Evolutionary conservation across 2,329 filamentous ascomycete species (phyloP), one percentile per base, ranked within the genome.

Genomic region (Trichoderma hamatum): DNA sequence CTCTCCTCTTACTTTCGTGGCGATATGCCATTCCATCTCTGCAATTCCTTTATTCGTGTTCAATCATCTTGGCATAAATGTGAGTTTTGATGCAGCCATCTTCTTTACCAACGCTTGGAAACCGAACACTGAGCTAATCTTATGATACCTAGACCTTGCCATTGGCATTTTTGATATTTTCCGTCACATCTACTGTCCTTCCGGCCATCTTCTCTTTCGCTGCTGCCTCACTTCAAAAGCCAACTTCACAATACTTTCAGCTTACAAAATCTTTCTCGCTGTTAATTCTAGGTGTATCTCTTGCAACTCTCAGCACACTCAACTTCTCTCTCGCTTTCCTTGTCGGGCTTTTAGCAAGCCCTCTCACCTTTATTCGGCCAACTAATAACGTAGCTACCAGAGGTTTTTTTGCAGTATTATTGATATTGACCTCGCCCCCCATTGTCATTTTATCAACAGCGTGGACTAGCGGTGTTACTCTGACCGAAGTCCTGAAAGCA

Each of bases 321-420:
- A 99, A 99, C 81, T 99, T 99, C 84, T 94, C 92, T 3, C 89
- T 97, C 16, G 90, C 93, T 59, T 90, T 98, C 77, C 84, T 97
- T 46, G 84, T 97, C 62, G 96, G 96, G 46, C 82, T 98, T 2
- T 82, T 95, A 56, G 89, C 92, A 54, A 83, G 88, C 3, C 95
- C 95, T 0, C 83, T 98, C 16, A 90, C 89, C n/a, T 97, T 97
- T 77, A 83, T 90, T 21, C 84, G 80, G 9, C 84, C 88, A 0
- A 82, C 82, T 65, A 74, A 75, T 14, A 80, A 74, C 71, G 73
- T 82, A n/a, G 73, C 77, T 4, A 70, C 80, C 1, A 80, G 82
- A 32, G 80, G 82, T 70, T 71, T 82, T 2, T 82, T 85, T 36
- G 80, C 85, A 1, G 72, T 84, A 0, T 71, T 91, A 6, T 80